phyloP scores from a whole-genome alignment of 352 stramenopile genomes.

The Elongisporangium prolatum region DNA sequence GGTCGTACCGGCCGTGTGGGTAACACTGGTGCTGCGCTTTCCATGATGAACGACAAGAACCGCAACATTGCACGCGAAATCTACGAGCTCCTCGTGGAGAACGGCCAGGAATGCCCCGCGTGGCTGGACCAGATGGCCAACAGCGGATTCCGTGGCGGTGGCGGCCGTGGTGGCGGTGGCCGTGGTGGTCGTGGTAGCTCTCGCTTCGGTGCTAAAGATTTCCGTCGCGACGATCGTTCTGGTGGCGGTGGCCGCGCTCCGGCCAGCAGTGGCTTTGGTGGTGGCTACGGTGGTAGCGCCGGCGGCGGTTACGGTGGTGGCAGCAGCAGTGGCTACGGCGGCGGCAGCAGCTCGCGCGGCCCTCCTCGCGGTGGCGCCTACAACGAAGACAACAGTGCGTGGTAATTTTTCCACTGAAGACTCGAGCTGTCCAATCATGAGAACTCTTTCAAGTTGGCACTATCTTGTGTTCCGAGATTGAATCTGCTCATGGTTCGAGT shows the following conservation, averaged over 20 bases:
- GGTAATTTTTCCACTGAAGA: slow-evolving; percentile 40
- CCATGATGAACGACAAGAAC: slow-evolving; percentile 99
- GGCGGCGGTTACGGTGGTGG: slow-evolving; percentile 24
- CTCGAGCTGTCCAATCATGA: slow-evolving; percentile 15
- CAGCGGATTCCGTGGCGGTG: slow-evolving; percentile 65
- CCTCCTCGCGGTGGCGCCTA: too few relatives aligned
- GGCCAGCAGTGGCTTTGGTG: slow-evolving; percentile 9
- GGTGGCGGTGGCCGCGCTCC: slow-evolving; percentile 23
- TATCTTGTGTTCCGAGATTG: slow-evolving; percentile 9
- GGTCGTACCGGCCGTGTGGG: slow-evolving; percentile 98
- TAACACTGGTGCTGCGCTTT: slow-evolving; percentile 96
- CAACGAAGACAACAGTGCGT: slow-evolving; percentile 85
- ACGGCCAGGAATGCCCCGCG: slow-evolving; percentile 91
- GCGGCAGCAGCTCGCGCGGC: slow-evolving; percentile 25
- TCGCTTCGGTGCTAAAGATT: slow-evolving; percentile 86
- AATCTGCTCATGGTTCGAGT: slow-evolving; percentile 7
- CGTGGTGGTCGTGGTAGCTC: slow-evolving; percentile 53
- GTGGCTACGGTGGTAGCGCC: slow-evolving; percentile 15
- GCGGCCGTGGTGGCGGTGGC: slow-evolving; percentile 38
- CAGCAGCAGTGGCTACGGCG: slow-evolving; percentile 22
- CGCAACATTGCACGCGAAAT: slow-evolving; percentile 96
- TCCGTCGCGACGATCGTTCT: slow-evolving; percentile 69
- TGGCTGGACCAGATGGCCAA: slow-evolving; percentile 95
- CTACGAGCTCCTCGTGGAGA: slow-evolving; percentile 95
- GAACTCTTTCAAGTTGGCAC: slow-evolving; percentile 13